phyloP scores from a whole-genome alignment of 2,329 filamentous ascomycete genomes.

The Graphilbum sp. region DNA sequence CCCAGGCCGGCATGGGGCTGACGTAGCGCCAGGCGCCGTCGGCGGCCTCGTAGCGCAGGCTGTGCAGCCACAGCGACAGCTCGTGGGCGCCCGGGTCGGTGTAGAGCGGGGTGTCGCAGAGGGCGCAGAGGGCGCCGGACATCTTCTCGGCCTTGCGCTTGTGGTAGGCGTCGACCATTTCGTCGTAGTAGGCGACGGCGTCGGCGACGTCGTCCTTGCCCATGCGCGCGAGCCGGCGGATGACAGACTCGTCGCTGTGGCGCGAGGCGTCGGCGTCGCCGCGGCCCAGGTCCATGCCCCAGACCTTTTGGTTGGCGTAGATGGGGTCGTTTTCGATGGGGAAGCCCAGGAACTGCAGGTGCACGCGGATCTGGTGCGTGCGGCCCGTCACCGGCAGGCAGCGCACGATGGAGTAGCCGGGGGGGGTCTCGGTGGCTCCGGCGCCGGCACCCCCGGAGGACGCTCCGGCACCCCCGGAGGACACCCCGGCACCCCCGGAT shows the following conservation, averaged over 20 bases:
- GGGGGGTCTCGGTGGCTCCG: neutral
- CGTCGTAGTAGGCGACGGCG: conserved; percentile 83
- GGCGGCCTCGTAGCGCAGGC: conserved; percentile 72
- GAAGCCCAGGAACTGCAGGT: conserved; percentile 85
- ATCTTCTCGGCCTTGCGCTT: conserved; percentile 86
- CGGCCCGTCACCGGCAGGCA: conserved; percentile 86
- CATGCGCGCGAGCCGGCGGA: conserved; percentile 72
- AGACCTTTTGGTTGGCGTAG: conserved; percentile 87
- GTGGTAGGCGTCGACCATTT: conserved; percentile 81
- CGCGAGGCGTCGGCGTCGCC: conserved; percentile 47
- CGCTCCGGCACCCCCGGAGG: no score
- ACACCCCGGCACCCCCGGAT: no score
- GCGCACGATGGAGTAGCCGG: conserved; percentile 80
- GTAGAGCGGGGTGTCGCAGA: conserved; percentile 80
- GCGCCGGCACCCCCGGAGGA: no score
- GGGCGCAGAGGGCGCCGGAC: conserved; percentile 64
- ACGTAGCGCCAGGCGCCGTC: conserved; percentile 76
- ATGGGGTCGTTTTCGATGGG: conserved; percentile 97
- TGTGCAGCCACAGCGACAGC: conserved; percentile 85
- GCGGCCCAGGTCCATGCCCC: conserved; percentile 62
- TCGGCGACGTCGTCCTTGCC: conserved; percentile 87
- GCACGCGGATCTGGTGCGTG: conserved; percentile 88
- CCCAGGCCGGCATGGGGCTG: conserved; percentile 75
- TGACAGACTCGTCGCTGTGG: conserved; percentile 77
- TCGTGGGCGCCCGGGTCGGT: conserved; percentile 85